A percentile compares a stretch with the other conserved stretches of the same genome.
Evolutionary conservation across 2,329 filamentous ascomycete species (phyloP).

Genomic region (Aureobasidium sp.): DNA sequence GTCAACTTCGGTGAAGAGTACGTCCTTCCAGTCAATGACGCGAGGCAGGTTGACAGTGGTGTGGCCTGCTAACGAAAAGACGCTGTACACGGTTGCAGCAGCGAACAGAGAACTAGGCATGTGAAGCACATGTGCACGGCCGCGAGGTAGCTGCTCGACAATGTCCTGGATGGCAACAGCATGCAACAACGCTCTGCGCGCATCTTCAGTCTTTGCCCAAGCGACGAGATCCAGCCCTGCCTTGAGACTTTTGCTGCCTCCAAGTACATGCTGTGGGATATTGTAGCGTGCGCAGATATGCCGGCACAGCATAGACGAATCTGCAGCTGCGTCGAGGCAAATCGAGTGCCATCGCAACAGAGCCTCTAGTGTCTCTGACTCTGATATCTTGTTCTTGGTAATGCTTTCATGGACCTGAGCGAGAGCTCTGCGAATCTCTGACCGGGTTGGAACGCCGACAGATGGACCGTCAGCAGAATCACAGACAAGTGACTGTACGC

Average conservation of each 20-base stretch:
- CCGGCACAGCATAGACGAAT: conserved; percentile 32
- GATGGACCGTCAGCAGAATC: conserved; percentile 30
- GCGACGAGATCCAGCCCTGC: conserved; percentile 29
- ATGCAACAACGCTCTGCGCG: conserved; percentile 33
- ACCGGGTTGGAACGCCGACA: conserved; percentile 32
- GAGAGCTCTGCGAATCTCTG: conserved; percentile 31
- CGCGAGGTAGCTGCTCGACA: conserved; percentile 35
- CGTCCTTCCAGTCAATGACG: conserved; percentile 34
- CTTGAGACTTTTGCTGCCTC: conserved; percentile 21
- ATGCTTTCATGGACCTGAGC: conserved; percentile 32
- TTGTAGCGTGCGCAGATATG: conserved; percentile 31
- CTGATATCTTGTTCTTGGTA: conserved; percentile 27
- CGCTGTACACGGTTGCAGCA: conserved; percentile 34
- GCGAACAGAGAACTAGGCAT: conserved; percentile 38
- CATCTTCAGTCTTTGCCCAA: conserved; percentile 32
- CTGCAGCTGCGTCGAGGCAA: conserved; percentile 34
- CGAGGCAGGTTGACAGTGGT: conserved; percentile 31
- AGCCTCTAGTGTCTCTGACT: conserved; percentile 31
- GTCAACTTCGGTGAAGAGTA: conserved; percentile 25
- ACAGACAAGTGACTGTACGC: conserved; percentile 34
- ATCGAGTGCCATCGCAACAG: conserved; percentile 38
- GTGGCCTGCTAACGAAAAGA: conserved; percentile 31
- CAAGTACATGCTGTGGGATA: conserved; percentile 32
- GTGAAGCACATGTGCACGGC: conserved; percentile 36
- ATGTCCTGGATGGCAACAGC: conserved; percentile 39